Evolutionary conservation across 306 rosid species (phyloP), one percentile per base, ranked within the genome.

Genomic region (Biancaea sappan): DNA sequence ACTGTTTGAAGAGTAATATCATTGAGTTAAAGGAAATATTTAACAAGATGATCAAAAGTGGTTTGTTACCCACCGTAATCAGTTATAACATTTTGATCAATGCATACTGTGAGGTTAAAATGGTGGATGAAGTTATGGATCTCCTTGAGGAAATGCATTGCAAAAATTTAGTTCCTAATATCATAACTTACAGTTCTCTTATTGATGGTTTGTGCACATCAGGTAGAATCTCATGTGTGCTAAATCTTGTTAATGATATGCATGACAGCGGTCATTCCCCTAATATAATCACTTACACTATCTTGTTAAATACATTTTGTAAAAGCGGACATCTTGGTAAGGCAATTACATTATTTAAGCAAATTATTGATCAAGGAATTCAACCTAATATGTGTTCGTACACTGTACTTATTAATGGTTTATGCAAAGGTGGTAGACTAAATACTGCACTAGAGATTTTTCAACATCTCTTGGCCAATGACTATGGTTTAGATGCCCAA

Each of bases 121-220:
- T 44, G 47, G 59, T 80, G 4, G 72, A 73, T 51, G 82, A 84
- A 69, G 85, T 83, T 10, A 13, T 77, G 71, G 68, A 47, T 53
- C 70, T 81, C 18, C 65, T 76, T 69, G 37, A 71, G 16, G 68
- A 66, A 57, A 64, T 81, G 70, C 44, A 6, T 26, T 34, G 6
- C 51, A 61, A 9, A 29, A 54, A 71, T 48, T 26, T 76, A 37
- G 53, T 57, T 76, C 79, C 75, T 40, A 38, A 76, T 64, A 65
- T 48, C 25, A 16, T 76, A 37, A 71, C 71, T 15, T 81, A 76
- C 29, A 71, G 74, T 63, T 63, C 78, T 65, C 60, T 81, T 63
- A 81, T 81, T 35, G 78, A 81, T 47, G 81, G 85, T 14, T 65
- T 81, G 38, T 81, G 81, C 73, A 80, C 69, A 52, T 74, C 40